These are phyloP conservation scores for Karstenula rhodostoma DNA, from an alignment of 2,329 filamentous ascomycete genomes.

Conservation along the genomic window DNA sequence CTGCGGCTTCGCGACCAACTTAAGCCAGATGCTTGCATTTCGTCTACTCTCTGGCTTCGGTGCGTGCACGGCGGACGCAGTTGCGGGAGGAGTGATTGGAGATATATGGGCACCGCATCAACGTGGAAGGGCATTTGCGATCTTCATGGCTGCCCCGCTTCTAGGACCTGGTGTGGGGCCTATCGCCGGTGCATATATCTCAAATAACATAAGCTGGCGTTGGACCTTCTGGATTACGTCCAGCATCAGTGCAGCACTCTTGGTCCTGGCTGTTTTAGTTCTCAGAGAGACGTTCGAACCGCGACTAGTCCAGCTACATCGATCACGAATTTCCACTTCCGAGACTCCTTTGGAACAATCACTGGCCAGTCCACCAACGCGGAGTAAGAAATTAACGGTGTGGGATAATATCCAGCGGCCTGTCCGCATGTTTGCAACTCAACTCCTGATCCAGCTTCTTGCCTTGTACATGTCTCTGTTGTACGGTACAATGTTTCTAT, in stretches of 20 bases:
- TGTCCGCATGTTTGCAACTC: slow-evolving; percentile 19
- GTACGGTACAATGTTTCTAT: slow-evolving; percentile 45
- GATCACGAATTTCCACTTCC: no score
- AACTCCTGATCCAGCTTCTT: slow-evolving; percentile 48
- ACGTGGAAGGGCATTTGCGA: slow-evolving; percentile 19
- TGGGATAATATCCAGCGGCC: slow-evolving; percentile 18
- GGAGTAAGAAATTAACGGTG: neutral
- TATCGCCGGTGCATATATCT: slow-evolving; percentile 16
- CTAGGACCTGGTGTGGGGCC: slow-evolving; percentile 17
- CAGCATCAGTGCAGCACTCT: slow-evolving; percentile 10
- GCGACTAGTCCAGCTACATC: slow-evolving; percentile 1
- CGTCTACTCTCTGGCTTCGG: slow-evolving; percentile 20
- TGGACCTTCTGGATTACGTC: slow-evolving; percentile 23
- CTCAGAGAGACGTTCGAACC: slow-evolving; percentile 17
- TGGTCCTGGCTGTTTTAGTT: slow-evolving; percentile 12
- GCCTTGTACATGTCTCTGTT: slow-evolving; percentile 52
- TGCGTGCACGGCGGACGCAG: slow-evolving; percentile 18
- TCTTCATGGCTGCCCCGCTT: slow-evolving; percentile 18
- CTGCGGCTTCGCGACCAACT: slow-evolving; percentile 14
- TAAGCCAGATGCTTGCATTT: slow-evolving; percentile 18
- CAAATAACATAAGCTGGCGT: slow-evolving; percentile 13
- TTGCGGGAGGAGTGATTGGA: slow-evolving; percentile 18
- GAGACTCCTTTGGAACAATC: no score
- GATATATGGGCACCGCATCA: slow-evolving; percentile 19
- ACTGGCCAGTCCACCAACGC: slow-evolving; percentile 14